phyloP scores from a whole-genome alignment of 805 yeast genomes.

The Saccharomycopsis amapae region DNA sequence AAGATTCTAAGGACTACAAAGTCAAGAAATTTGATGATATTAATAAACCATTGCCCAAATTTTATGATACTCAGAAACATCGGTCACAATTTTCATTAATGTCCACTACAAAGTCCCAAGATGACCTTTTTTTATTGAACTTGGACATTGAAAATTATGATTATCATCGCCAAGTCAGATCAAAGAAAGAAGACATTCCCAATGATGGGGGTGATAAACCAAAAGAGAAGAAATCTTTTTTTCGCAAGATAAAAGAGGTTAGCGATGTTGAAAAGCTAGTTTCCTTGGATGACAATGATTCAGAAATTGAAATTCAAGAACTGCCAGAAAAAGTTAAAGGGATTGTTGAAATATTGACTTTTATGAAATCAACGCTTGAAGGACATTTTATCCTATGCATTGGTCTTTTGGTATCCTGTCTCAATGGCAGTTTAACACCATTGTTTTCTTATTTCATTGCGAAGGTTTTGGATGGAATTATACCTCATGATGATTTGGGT shows the following conservation, averaged over 20 bases:
- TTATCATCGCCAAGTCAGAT: too few relatives aligned
- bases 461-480: conserved; percentile 55
- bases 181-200: too few relatives aligned
- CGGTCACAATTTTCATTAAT: too few relatives aligned
- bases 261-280: neutral
- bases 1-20: too few relatives aligned
- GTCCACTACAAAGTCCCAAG: too few relatives aligned
- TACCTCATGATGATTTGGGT: conserved; percentile 37
- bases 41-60: too few relatives aligned
- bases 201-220: too few relatives aligned
- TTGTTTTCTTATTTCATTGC: conserved; percentile 74
- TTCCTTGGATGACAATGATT: neutral
- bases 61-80: too few relatives aligned
- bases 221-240: too few relatives aligned
- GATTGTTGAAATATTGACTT: conserved; percentile 3
- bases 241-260: neutral
- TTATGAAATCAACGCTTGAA: neutral
- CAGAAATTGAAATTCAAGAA: neutral
- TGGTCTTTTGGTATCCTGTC: conserved; percentile 48
- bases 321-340: neutral
- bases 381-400: conserved; percentile 26
- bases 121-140: too few relatives aligned
- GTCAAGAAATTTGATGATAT: too few relatives aligned
- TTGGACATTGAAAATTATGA: too few relatives aligned
- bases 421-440: conserved; percentile 64